Evolutionary conservation across 1,284 basidiomycete species (phyloP).

Genomic region (Neolentinus lepideus): DNA sequence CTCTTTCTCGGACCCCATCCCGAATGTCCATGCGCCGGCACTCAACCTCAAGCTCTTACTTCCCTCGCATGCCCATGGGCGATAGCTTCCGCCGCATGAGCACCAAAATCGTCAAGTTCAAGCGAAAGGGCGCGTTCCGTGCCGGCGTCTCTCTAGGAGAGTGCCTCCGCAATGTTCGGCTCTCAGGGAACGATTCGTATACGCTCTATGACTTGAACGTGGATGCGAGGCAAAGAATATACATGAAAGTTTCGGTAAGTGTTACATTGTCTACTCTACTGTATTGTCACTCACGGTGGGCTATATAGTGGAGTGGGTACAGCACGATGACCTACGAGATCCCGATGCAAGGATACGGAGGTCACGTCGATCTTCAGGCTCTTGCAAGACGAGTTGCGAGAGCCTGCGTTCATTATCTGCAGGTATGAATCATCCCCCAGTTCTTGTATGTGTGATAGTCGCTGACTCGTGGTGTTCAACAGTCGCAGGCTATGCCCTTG

Average conservation of each 20-base stretch:
- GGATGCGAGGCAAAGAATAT: conserved; percentile 49
- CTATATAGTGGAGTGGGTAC: conserved; percentile 61
- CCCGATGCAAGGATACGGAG: conserved; percentile 56
- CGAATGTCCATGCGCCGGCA: background rate
- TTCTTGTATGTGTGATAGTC: conserved; percentile 5
- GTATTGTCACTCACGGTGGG: background rate
- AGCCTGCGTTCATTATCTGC: conserved; percentile 68
- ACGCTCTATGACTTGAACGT: conserved; percentile 56
- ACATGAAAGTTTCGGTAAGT: conserved; percentile 53
- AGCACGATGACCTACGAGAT: conserved; percentile 67
- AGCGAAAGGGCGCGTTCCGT: conserved; percentile 57
- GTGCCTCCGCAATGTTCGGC: conserved; percentile 55
- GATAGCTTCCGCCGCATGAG: background rate
- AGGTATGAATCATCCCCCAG: conserved; percentile 32
- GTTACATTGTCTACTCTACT: conserved; percentile 11
- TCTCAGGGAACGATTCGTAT: conserved; percentile 55
- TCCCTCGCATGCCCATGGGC: background rate
- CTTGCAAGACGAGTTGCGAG: conserved; percentile 62
- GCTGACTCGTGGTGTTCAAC: conserved; percentile 12
- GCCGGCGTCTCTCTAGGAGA: conserved; percentile 64
- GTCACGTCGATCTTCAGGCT: conserved; percentile 56
- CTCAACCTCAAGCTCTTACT: background rate
- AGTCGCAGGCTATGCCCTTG: conserved; percentile 61
- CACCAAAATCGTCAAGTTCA: conserved; percentile 53
- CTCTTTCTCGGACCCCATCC: background rate